phyloP scores from a whole-genome alignment of 208 protist species.

The Acanthamoeba sp. region DNA sequence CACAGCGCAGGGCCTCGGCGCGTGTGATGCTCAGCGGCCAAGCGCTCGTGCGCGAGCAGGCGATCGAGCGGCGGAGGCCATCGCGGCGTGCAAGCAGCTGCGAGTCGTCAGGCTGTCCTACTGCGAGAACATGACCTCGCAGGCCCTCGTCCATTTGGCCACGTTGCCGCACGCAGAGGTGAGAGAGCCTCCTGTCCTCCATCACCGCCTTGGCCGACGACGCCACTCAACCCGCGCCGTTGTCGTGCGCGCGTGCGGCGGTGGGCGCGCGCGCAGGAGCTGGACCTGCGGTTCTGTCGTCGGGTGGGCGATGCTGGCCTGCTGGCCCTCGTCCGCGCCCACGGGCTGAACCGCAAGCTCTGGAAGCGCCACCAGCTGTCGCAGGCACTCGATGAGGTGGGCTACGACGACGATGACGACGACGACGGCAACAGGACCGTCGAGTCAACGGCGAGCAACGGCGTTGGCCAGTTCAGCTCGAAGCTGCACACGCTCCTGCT shows the following conservation, averaged over 20 bases:
- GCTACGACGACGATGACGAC: neutral
- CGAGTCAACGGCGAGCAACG: too few species aligned
- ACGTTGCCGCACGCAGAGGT: conserved; percentile 37
- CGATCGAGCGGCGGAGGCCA: neutral
- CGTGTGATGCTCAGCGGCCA: too few species aligned
- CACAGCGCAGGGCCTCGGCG: neutral
- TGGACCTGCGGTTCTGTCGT: conserved; percentile 42
- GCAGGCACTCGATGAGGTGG: too few species aligned
- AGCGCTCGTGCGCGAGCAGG: neutral
- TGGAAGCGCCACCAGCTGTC: conserved; percentile 37
- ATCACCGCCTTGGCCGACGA: too few species aligned
- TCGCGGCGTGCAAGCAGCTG: conserved; percentile 34
- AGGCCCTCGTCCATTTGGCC: conserved; percentile 12
- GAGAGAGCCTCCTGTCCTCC: neutral
- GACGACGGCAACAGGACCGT: neutral
- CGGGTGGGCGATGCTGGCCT: conserved; percentile 22
- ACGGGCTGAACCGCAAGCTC: conserved; percentile 35
- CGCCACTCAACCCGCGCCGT: too few species aligned
- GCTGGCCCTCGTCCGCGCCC: conserved; percentile 10
- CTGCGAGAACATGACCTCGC: conserved; percentile 13
- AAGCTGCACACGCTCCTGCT: conserved; percentile 33
- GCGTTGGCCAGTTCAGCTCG: neutral
- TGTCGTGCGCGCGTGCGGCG: too few species aligned
- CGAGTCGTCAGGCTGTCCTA: conserved; percentile 28
- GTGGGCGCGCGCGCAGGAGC: conserved; percentile 39